Base-by-base conservation (phyloP, 495 filamentous ascomycete species). In the Penicillium lagena region DNA sequence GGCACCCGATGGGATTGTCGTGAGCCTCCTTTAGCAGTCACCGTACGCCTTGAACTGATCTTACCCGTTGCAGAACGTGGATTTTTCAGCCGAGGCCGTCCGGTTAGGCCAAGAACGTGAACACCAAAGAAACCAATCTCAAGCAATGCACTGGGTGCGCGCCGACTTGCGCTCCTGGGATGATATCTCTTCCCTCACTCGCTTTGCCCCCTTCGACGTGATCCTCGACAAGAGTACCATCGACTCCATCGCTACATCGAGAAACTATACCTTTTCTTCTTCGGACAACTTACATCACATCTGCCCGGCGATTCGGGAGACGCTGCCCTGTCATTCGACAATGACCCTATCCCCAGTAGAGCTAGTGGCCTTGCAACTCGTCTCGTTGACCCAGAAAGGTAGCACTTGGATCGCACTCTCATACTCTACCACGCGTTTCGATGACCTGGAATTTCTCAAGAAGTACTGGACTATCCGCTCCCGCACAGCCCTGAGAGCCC, bases 221-320 rank as follows among this genome's bases (percentile, higher is more conserved):
- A 58, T 72, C 14, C 39, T 70, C 0, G 68, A 72, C 39, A 72
- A 72, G 42, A 68, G 68, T 45, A 72, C 68, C 5, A 68, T 64
- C 50, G 68, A 72, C 40, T 63, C 68, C 13, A 68, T 72, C 36
- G 59, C 64, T 12, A 72, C 68, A 0, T 55, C 50, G 11, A 45
- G 36, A 12, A 46, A 62, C 4, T 43, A 43, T 14, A 42, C 37
- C 4, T 50, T 64, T 9, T 37, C 43, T 8, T 29, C 37, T 1
- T 29, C 48, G 8, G 44, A 55, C 7, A 40, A 48, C 7, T 11
- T 14, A n/a, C 35, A 48, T 7, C 7, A 37, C 28, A 39, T 57
- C 7, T 67, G 64, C 35, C 64, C 66, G 0, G 45, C 39, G 1
- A 45, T 72, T 1, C 42, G 45, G 22, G 42, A 54, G 0, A 36